Evolutionary conservation across 305 asterid species (phyloP).

Genomic region (Petunia hybrid): DNA sequence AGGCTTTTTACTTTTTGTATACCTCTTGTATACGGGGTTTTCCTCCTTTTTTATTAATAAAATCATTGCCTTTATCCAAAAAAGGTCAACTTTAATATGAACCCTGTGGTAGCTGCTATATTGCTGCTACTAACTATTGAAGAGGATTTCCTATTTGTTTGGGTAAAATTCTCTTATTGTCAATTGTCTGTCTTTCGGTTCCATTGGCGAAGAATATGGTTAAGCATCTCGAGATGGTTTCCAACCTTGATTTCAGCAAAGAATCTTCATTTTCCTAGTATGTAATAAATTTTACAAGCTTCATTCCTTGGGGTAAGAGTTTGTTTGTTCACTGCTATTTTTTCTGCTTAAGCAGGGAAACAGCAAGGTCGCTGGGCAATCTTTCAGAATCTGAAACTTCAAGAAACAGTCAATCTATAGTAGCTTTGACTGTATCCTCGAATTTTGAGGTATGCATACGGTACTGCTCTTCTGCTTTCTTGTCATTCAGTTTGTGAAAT

Average conservation of each 20-base stretch:
- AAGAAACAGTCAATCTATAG: conserved; percentile 56
- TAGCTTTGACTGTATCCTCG: conserved; percentile 85
- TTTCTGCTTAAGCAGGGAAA: conserved; percentile 61
- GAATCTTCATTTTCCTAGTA: not conserved
- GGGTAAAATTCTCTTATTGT: conserved; percentile 24
- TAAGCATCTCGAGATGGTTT: conserved; percentile 23
- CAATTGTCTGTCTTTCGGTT: conserved; percentile 8
- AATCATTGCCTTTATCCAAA: no score
- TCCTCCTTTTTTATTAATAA: no score
- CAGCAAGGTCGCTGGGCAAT: conserved; percentile 63
- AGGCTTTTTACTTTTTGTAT: no score
- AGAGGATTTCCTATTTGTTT: conserved; percentile 6
- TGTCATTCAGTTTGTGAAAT: conserved; percentile 20
- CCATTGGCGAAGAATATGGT: conserved; percentile 7
- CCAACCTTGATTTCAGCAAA: conserved; percentile 13
- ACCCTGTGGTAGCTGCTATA: conserved; percentile 17
- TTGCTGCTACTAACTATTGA: conserved; percentile 5
- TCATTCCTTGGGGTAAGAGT: not conserved
- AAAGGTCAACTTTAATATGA: not conserved
- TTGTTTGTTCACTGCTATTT: not conserved
- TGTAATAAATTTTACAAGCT: not conserved
- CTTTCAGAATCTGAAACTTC: conserved; percentile 70
- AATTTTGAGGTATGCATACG: conserved; percentile 81
- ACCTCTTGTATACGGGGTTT: no score
- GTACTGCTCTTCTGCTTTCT: conserved; percentile 29